Evolutionary conservation across 2,329 filamentous ascomycete species (phyloP).

Genomic region (Aspergillus melleus): DNA sequence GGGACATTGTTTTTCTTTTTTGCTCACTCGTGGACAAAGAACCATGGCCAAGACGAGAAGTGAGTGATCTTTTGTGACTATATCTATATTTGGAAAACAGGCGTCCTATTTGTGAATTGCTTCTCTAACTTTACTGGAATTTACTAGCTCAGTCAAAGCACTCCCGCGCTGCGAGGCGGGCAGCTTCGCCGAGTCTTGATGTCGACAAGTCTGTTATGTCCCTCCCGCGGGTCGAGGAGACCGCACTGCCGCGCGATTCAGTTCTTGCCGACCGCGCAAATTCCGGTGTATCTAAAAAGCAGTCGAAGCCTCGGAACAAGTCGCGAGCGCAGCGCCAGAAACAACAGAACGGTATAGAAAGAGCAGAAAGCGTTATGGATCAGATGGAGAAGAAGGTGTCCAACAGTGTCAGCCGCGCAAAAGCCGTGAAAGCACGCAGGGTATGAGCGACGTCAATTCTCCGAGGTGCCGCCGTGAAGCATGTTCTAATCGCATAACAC

Average conservation of each 20-base stretch:
- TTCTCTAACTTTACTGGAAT: conserved; percentile 12
- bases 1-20: background rate
- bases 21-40: conserved; percentile 2
- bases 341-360: conserved; percentile 56
- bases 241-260: conserved; percentile 43
- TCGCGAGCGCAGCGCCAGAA: conserved; percentile 55
- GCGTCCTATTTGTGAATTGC: background rate
- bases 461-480: background rate
- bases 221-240: conserved; percentile 42
- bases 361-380: conserved; percentile 55
- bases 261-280: conserved; percentile 51
- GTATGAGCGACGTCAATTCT: conserved; percentile 27
- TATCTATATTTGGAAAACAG: background rate
- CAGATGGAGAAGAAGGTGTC: conserved; percentile 57
- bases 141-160: conserved; percentile 52
- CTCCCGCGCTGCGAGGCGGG: conserved; percentile 61
- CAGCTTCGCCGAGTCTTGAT: conserved; percentile 55
- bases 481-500: conserved; percentile 16
- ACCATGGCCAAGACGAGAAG: conserved; percentile 42
- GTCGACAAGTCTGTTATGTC: conserved; percentile 52
- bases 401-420: conserved; percentile 52
- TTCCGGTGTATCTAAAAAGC: conserved; percentile 56
- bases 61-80: conserved; percentile 17
- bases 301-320: conserved; percentile 47
- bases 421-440: conserved; percentile 50